A percentile compares a stretch with the other conserved stretches of the same genome.
Evolutionary conservation across 352 stramenopile species (phyloP).

Genomic region (Achlya hypogyna): DNA sequence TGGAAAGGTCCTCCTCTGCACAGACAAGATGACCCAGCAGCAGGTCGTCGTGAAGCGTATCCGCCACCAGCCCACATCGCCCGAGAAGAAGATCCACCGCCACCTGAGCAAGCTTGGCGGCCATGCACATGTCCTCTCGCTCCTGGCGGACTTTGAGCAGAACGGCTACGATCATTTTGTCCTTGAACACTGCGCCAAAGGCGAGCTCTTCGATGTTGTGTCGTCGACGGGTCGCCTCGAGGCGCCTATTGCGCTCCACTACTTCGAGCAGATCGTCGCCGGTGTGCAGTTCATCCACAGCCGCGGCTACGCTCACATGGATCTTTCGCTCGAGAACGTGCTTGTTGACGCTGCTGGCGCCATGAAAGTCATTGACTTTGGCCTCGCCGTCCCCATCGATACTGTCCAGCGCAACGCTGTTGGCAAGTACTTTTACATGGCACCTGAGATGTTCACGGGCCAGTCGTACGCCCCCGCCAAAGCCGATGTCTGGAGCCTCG

Average conservation of each 20-base stretch:
- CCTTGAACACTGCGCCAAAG: constrained; percentile 50
- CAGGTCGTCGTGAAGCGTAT: constrained; percentile 17
- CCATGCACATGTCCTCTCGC: constrained; percentile 23
- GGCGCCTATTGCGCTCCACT: constrained; percentile 26
- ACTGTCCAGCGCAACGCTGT: constrained; percentile 28
- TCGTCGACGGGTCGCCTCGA: constrained; percentile 20
- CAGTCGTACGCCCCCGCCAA: constrained; percentile 12
- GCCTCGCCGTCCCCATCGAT: constrained; percentile 33
- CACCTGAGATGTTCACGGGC: constrained; percentile 19
- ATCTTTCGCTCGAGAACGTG: constrained; percentile 61
- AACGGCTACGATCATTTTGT: constrained; percentile 35
- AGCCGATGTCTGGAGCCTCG: constrained; percentile 23
- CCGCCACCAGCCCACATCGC: neutral
- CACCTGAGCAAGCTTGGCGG: neutral
- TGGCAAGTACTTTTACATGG: constrained; percentile 26
- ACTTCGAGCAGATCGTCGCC: constrained; percentile 39
- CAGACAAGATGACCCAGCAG: neutral
- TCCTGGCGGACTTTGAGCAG: constrained; percentile 40
- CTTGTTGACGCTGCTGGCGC: constrained; percentile 31
- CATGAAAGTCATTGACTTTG: constrained; percentile 44
- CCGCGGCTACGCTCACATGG: constrained; percentile 45
- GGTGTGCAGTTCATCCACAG: constrained; percentile 46
- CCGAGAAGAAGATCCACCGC: neutral
- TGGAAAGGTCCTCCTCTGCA: constrained; percentile 18
- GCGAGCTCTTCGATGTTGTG: constrained; percentile 45